These are phyloP conservation scores for Logfia minima DNA, from an alignment of 129 eudicot genomes.

Conservation along the genomic window DNA sequence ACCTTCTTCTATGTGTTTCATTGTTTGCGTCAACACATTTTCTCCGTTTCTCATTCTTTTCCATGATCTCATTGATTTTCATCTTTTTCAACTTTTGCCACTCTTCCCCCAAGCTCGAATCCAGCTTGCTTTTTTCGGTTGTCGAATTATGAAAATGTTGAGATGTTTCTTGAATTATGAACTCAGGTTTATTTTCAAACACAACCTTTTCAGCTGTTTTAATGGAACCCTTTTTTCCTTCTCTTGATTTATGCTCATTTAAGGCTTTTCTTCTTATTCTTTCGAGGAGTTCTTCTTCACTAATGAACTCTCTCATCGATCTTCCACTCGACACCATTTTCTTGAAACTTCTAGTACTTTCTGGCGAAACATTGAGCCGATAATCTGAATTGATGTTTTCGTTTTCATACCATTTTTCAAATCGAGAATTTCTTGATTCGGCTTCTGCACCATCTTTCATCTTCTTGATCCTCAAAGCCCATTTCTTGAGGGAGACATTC, in stretches of 20 bases:
- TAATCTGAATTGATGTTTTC: conserved; percentile 34
- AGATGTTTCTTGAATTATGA: conserved; percentile 23
- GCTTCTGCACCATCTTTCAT: conserved; percentile 25
- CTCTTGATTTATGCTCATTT: conserved; percentile 27
- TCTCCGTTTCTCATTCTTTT: conserved; percentile 42
- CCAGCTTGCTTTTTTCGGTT: conserved; percentile 17
- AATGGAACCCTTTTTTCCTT: background rate
- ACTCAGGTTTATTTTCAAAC: conserved; percentile 29
- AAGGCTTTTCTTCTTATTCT: background rate
- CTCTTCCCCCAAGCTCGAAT: conserved; percentile 14
- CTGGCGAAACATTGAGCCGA: conserved; percentile 27
- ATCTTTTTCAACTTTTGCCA: conserved; percentile 21
- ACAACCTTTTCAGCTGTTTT: conserved; percentile 30
- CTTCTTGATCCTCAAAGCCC: conserved; percentile 55
- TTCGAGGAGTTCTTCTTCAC: conserved; percentile 23
- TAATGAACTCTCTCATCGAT: conserved; percentile 36
- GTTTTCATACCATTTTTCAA: conserved; percentile 22
- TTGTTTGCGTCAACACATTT: conserved; percentile 30
- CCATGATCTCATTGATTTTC: conserved; percentile 38
- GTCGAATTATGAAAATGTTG: conserved; percentile 23
- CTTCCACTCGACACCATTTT: conserved; percentile 29
- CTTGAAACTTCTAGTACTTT: conserved; percentile 29
- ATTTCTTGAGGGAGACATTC: conserved; percentile 45
- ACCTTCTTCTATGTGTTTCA: conserved; percentile 21
- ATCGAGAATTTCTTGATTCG: background rate